Conservation (phyloP, 2,329 filamentous ascomycete species). For the Grosmannia clavigera region DNA sequence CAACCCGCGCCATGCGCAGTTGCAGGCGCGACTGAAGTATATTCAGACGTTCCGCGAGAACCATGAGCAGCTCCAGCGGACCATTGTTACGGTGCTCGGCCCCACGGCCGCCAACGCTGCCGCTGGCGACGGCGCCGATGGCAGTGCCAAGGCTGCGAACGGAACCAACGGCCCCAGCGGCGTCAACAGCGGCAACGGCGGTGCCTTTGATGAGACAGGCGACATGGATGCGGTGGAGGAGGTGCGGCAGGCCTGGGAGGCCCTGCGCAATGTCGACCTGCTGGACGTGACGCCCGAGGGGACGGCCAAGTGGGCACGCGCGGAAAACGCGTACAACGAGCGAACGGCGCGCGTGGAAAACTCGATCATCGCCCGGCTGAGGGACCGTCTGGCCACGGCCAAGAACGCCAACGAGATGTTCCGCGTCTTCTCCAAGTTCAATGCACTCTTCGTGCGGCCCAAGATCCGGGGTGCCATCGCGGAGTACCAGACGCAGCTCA, state of each 20-base stretch:
- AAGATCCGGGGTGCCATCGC: constrained; percentile 97
- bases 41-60: constrained; percentile 91
- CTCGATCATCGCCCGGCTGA: constrained; percentile 88
- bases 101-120: constrained; percentile 22
- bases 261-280: constrained; percentile 87
- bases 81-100: constrained; percentile 90
- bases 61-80: constrained; percentile 92
- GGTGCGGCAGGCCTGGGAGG: constrained; percentile 87
- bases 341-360: constrained; percentile 95
- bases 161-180: constrained; percentile 57
- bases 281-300: constrained; percentile 85
- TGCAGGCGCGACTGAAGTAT: constrained; percentile 84
- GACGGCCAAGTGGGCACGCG: constrained; percentile 82
- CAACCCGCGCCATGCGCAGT: constrained; percentile 70
- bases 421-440: constrained; percentile 98
- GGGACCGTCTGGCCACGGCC: constrained; percentile 85
- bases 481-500: constrained; percentile 95
- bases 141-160: constrained; percentile 25
- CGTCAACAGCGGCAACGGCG: constrained; percentile 45
- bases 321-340: constrained; percentile 94
- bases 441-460: constrained; percentile 93
- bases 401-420: constrained; percentile 99
- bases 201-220: constrained; percentile 76
- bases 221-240: constrained; percentile 96
- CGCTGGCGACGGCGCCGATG: constrained; percentile 41